A percentile compares a stretch with the other conserved stretches of the same genome.
Conservation (phyloP, 768 basidiomycete genomes). For the Suillus occidentalis region DNA sequence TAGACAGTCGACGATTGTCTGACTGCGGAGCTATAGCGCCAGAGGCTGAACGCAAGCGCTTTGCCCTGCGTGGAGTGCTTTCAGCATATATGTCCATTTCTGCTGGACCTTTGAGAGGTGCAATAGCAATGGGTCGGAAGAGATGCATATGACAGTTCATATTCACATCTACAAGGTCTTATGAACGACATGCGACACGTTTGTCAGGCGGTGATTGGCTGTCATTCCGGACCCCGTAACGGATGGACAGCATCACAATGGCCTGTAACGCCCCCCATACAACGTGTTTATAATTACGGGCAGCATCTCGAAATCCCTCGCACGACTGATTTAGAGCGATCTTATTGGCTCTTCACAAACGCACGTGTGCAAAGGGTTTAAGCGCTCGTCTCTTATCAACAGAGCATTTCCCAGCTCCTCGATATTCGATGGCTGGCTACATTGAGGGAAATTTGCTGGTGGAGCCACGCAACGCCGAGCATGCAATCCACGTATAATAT, state of each 20-base stretch:
- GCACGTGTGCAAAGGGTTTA: neutral
- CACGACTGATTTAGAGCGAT: conserved; percentile 11
- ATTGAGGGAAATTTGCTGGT: neutral
- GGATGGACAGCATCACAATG: neutral
- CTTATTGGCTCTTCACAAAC: conserved; percentile 19
- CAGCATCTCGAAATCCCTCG: conserved; percentile 5
- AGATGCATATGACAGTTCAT: conserved; percentile 14
- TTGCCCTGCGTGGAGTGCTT: conserved; percentile 44
- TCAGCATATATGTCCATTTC: conserved; percentile 35
- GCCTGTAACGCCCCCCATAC: neutral
- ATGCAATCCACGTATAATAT: neutral
- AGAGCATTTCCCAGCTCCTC: neutral
- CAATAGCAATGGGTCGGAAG: conserved; percentile 28
- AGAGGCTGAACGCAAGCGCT: conserved; percentile 36
- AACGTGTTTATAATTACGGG: conserved; percentile 17
- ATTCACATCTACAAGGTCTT: neutral
- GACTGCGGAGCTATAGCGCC: conserved; percentile 7
- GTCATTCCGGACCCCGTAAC: neutral
- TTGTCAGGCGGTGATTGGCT: conserved; percentile 6
- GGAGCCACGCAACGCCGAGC: neutral
- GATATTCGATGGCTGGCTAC: too few species aligned
- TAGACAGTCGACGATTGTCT: conserved; percentile 1
- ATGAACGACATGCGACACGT: conserved; percentile 8
- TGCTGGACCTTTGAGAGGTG: conserved; percentile 5
- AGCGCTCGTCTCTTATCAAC: neutral